These are phyloP conservation scores for Mikania micrantha DNA, from an alignment of 129 eudicot species.

Conservation along the genomic window DNA sequence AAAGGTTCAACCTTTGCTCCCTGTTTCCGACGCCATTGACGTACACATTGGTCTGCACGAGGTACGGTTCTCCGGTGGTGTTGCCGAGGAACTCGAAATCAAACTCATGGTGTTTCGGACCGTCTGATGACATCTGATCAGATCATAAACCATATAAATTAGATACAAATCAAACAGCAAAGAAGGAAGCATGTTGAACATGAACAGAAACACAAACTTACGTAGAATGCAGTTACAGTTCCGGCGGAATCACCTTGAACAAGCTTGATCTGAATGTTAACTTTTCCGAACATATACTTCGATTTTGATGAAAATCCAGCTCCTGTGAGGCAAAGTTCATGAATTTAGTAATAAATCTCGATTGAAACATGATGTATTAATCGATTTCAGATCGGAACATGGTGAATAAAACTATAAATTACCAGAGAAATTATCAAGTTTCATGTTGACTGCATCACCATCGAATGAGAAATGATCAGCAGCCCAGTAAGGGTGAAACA, in stretches of 20 bases:
- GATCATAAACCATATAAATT: not conserved
- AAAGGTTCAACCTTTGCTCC: conserved; percentile 78
- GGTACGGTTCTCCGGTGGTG: conserved; percentile 81
- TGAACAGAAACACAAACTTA: too few relatives aligned
- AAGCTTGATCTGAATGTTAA: conserved; percentile 74
- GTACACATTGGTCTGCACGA: conserved; percentile 86
- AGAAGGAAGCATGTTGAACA: too few relatives aligned
- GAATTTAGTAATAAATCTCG: not conserved
- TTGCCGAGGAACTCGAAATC: conserved; percentile 94
- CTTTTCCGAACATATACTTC: conserved; percentile 92
- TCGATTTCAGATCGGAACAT: not conserved
- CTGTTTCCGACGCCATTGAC: conserved; percentile 95
- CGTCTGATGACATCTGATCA: conserved; percentile 89
- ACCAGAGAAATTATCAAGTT: conserved; percentile 87
- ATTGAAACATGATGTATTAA: not conserved
- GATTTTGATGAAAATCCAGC: conserved; percentile 93
- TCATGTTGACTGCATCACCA: conserved; percentile 79
- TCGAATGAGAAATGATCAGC: conserved; percentile 59
- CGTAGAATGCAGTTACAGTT: conserved; percentile 96
- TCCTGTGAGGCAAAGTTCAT: conserved; percentile 34
- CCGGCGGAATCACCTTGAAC: conserved; percentile 99
- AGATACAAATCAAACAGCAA: not conserved
- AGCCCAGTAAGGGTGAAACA: conserved; percentile 88
- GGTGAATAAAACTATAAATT: not conserved
- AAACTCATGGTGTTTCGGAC: conserved; percentile 81